Evolutionary conservation across 2,329 filamentous ascomycete genomes (phyloP).

Genomic region (Volutella citrinella): DNA sequence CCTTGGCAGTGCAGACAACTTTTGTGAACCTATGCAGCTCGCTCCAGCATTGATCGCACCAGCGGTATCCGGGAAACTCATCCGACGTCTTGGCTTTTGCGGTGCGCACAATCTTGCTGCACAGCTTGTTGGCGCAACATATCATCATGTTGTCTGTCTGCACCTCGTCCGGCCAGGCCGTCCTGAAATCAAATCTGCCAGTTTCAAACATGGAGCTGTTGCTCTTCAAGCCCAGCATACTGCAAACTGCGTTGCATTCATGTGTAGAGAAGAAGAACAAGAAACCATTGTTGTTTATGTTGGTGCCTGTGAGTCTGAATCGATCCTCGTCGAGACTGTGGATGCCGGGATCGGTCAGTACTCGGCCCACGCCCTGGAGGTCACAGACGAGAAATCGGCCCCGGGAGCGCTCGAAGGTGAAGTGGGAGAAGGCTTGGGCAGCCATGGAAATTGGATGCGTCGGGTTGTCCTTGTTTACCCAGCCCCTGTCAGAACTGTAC

Average conservation of each 20-base stretch:
- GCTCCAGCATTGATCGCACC: constrained; percentile 32
- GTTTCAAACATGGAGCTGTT: constrained; percentile 16
- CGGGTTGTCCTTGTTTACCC: constrained; percentile 25
- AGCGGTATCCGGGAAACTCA: constrained; percentile 23
- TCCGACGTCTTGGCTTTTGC: constrained; percentile 17
- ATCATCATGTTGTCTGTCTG: constrained; percentile 26
- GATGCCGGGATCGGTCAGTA: constrained; percentile 36
- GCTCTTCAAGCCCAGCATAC: constrained; percentile 26
- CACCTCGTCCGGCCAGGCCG: constrained; percentile 30
- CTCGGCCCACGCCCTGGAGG: constrained; percentile 34
- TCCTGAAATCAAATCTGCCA: constrained; percentile 24
- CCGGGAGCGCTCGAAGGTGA: constrained; percentile 38
- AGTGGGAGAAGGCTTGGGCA: constrained; percentile 40
- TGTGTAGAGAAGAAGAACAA: constrained; percentile 37
- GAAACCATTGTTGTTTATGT: constrained; percentile 32
- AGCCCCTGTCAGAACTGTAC: constrained; percentile 36
- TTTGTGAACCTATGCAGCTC: constrained; percentile 24
- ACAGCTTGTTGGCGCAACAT: constrained; percentile 40
- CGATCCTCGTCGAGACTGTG: constrained; percentile 32
- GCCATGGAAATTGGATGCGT: constrained; percentile 22
- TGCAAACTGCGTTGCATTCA: constrained; percentile 32
- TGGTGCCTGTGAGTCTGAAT: constrained; percentile 31
- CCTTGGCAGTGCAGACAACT: constrained; percentile 21
- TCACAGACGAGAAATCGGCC: constrained; percentile 34
- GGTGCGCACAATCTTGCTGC: constrained; percentile 29